Evolutionary conservation across 352 stramenopile genomes (phyloP), one percentile per base, ranked within the genome.

Genomic region (Globisporangium paroecandrum): DNA sequence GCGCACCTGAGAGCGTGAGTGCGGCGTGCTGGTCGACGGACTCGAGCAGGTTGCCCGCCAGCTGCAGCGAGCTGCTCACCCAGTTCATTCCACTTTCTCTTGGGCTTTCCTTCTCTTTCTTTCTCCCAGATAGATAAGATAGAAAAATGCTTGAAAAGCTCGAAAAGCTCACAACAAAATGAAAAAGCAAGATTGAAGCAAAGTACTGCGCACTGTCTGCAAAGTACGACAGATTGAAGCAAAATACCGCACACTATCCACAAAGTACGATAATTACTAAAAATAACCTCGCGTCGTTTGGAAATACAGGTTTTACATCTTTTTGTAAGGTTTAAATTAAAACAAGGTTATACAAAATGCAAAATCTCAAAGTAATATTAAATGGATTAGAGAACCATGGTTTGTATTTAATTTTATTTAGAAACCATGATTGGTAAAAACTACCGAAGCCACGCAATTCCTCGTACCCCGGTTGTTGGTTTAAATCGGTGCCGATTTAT

Each of bases 11-110:
- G 34, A 95, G 79, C n/a, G 81, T 93, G 54, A 90, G 72, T 24
- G 88, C 85, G 22, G 86, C 88, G 34, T 90, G 87, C 76, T 95
- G 86, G 68, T 95, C 88, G 61, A 95, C 88, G 4, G 84, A 93
- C 74, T 95, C 86, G 57, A 95, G 83, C 65, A 95, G 73, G 60
- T 78, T 90, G 27, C 86, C 88, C 56, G 85, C 85, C 20, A 93
- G 69, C 72, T 95, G 83, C 56, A 95, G 77, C 69, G 83, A 93
- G 63, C 81, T 93, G 75, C 76, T 94, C 36, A 94, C 82, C 86
- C 88, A 95, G 68, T 92, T 91, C 88, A 95, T 94, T 62, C 9
- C 34, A 9, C 20, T 60, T 10, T 34, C 38, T 46, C 38, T 36
- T 6, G 4, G 47, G 27, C 8, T 43, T 56, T 54, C 38, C 36